Percentiles rank a stretch among this genome's conserved stretches.
These are phyloP conservation scores for Cucurbita argyrosperma DNA, from an alignment of 306 rosid genomes.

Conservation along the genomic window DNA sequence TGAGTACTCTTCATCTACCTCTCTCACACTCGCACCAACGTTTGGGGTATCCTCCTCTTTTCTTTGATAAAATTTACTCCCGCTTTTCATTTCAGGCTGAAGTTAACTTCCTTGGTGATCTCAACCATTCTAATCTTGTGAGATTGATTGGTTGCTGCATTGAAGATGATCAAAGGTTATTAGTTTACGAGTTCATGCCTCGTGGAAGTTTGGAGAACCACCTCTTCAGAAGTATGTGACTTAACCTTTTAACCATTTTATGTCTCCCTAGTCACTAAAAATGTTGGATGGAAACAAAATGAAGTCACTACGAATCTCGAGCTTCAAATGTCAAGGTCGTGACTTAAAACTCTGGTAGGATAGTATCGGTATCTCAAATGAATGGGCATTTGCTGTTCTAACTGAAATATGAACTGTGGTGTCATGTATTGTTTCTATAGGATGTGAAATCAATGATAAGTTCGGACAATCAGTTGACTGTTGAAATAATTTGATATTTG, in stretches of 20 bases:
- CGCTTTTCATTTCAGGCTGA: constrained; percentile 57
- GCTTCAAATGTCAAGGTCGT: neutral
- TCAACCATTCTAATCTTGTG: constrained; percentile 75
- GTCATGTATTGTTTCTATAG: neutral
- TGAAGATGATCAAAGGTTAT: constrained; percentile 70
- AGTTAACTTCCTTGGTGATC: constrained; percentile 82
- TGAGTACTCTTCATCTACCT: constrained; percentile 5
- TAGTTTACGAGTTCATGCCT: constrained; percentile 39
- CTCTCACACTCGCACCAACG: no score
- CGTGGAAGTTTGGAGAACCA: constrained; percentile 99
- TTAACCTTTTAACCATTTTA: constrained; percentile 11
- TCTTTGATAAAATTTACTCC: neutral
- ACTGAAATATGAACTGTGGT: neutral
- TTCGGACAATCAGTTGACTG: neutral
- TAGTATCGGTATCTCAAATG: neutral
- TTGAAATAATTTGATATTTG: neutral
- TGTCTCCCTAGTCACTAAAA: neutral
- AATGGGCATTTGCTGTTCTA: neutral
- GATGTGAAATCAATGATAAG: neutral
- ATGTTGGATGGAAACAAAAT: neutral
- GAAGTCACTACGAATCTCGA: neutral
- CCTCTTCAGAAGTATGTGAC: constrained; percentile 80
- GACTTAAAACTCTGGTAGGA: neutral
- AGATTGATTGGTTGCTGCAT: constrained; percentile 87
- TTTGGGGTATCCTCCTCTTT: neutral